Percentiles rank a stretch among this genome's conserved stretches.
These are phyloP conservation scores for Tolypocladium capitatum DNA, from an alignment of 2,329 filamentous ascomycete species.

Conservation along the genomic window DNA sequence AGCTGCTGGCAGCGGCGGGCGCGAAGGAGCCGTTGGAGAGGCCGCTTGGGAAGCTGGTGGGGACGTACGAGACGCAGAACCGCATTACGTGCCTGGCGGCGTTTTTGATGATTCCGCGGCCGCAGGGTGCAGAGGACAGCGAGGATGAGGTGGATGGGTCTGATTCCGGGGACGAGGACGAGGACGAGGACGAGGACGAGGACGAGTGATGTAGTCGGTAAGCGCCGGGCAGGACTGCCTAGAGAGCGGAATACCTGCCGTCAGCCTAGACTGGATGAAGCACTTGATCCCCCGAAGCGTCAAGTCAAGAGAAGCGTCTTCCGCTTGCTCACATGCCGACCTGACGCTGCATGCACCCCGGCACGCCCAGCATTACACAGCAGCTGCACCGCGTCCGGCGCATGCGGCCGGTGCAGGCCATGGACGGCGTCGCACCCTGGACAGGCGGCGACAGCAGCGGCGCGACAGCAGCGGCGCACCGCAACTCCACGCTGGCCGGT, in stretches of 20 bases:
- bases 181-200: constrained; percentile 15
- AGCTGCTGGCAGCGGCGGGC: constrained; percentile 22
- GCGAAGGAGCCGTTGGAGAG: constrained; percentile 9
- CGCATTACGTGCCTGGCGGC: constrained; percentile 79
- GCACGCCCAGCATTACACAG: background rate
- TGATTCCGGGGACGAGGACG: constrained; percentile 25
- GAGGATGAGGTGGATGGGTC: constrained; percentile 36
- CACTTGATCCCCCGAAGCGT: too few relatives aligned
- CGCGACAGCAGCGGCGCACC: too few relatives aligned
- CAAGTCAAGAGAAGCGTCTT: too few relatives aligned
- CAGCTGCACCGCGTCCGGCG: too few relatives aligned
- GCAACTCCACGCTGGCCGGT: too few relatives aligned
- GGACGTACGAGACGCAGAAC: constrained; percentile 72
- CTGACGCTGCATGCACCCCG: background rate
- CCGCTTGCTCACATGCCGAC: background rate
- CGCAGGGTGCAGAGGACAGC: constrained; percentile 46
- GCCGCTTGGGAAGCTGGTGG: constrained; percentile 52
- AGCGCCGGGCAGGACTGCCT: too few relatives aligned
- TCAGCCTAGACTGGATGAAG: background rate
- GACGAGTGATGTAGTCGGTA: too few relatives aligned
- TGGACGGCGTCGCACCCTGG: background rate
- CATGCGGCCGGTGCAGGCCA: background rate
- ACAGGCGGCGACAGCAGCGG: too few relatives aligned
- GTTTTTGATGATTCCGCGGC: constrained; percentile 68
- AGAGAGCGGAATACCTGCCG: background rate